Evolutionary conservation across 768 basidiomycete species (phyloP).

Genomic region (Amanita molliuscula): DNA sequence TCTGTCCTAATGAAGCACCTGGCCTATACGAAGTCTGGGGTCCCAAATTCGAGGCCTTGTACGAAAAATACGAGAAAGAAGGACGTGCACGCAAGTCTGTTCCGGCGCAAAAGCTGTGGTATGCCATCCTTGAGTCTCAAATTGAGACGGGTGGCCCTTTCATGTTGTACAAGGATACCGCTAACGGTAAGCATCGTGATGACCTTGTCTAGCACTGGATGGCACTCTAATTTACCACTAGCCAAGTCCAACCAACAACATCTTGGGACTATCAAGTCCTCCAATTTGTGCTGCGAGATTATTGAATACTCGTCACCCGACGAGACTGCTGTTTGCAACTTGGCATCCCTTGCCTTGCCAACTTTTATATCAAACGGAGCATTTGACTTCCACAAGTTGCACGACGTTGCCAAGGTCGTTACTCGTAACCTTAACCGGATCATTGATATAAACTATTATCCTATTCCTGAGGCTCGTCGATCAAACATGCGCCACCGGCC

Average conservation of each 20-base stretch:
- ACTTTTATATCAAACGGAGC: conserved; percentile 73
- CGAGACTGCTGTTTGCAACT: conserved; percentile 96
- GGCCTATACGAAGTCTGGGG: conserved; percentile 82
- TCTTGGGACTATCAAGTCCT: conserved; percentile 97
- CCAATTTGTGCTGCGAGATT: conserved; percentile 98
- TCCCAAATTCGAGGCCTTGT: conserved; percentile 81
- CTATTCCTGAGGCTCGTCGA: conserved; percentile 79
- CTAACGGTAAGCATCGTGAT: conserved; percentile 58
- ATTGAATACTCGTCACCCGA: conserved; percentile 97
- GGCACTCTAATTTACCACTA: conserved; percentile 17
- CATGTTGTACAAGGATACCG: conserved; percentile 97
- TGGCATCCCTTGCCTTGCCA: conserved; percentile 93
- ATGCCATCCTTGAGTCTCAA: conserved; percentile 91
- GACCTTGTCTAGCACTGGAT: neutral
- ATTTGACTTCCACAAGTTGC: conserved; percentile 93
- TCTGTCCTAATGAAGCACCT: conserved; percentile 96
- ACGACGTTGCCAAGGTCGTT: conserved; percentile 90
- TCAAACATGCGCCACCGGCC: conserved; percentile 98
- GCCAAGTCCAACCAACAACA: conserved; percentile 98
- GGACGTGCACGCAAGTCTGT: conserved; percentile 78
- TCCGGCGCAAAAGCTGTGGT: conserved; percentile 97
- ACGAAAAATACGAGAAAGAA: conserved; percentile 81
- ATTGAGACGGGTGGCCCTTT: conserved; percentile 99
- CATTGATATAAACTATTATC: conserved; percentile 95
- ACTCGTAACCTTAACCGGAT: conserved; percentile 88